A percentile compares a stretch with the other conserved stretches of the same genome.
Conservation (phyloP, 176 grass and related monocot species). For the Triticum aestivum region IWGSC_CS_RefSeq_v2.1 NC_057800.1:732678961-732679460, state of each 20-base stretch:
- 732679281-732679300: slow-evolving; percentile 96
- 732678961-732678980: slow-evolving; percentile 83
- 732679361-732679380: background rate
- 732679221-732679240: slow-evolving; percentile 79
- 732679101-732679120: slow-evolving; percentile 73
- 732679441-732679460: background rate
- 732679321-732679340: slow-evolving; percentile 78
- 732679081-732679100: slow-evolving; percentile 75
- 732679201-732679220: slow-evolving; percentile 42
- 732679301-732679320: slow-evolving; percentile 79
- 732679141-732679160: slow-evolving; percentile 81
- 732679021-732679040: slow-evolving; percentile 64
- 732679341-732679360: slow-evolving; percentile 54
- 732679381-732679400: background rate
- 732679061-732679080: slow-evolving; percentile 64
- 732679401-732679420: background rate
- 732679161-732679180: slow-evolving; percentile 82
- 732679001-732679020: slow-evolving; percentile 46
- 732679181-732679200: slow-evolving; percentile 55
- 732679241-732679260: slow-evolving; percentile 90
- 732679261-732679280: slow-evolving; percentile 88
- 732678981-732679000: slow-evolving; percentile 86
- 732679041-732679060: slow-evolving; percentile 91
- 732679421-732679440: background rate
- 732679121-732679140: slow-evolving; percentile 87